Evolutionary conservation across 345 rosid species (phyloP).

Genomic region (Clarkia xantiana): DNA sequence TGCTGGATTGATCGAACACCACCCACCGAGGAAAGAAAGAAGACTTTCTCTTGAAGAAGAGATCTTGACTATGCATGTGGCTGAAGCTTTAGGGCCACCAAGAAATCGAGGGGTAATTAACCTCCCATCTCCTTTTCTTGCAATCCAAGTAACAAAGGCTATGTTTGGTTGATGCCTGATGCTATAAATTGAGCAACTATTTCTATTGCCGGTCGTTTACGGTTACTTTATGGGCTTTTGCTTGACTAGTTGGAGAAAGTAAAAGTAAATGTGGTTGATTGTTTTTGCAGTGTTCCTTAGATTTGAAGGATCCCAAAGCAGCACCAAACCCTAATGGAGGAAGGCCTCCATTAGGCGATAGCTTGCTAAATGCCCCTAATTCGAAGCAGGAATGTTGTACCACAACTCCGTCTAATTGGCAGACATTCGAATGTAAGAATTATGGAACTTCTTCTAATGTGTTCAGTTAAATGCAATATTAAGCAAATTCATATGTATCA

Average conservation of each 20-base stretch:
- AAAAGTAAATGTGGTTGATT: not conserved
- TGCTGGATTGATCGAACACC: constrained; percentile 17
- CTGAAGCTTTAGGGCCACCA: constrained; percentile 15
- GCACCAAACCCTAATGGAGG: constrained; percentile 12
- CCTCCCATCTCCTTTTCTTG: not conserved
- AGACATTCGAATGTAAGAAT: constrained; percentile 52
- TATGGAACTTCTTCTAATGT: too few species aligned
- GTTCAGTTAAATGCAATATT: too few species aligned
- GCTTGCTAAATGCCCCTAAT: constrained; percentile 9
- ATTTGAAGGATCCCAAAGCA: constrained; percentile 23
- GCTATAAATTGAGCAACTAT: not conserved
- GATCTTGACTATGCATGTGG: constrained; percentile 28
- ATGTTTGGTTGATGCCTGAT: not conserved
- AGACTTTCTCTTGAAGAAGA: constrained; percentile 54
- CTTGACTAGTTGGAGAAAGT: too few species aligned
- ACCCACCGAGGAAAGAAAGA: constrained; percentile 25
- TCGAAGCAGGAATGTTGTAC: constrained; percentile 1
- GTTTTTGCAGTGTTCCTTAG: constrained; percentile 31
- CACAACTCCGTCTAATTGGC: constrained; percentile 37
- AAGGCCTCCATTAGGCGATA: constrained; percentile 1
- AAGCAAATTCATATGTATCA: too few species aligned
- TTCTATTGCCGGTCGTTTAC: too few species aligned
- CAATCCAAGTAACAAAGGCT: not conserved
- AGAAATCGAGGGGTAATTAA: constrained; percentile 36
- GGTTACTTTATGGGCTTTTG: too few species aligned